Percentiles rank a stretch among this genome's conserved stretches.
phyloP scores from a whole-genome alignment of 1,284 basidiomycete species.

The Moesziomyces sp. region DNA sequence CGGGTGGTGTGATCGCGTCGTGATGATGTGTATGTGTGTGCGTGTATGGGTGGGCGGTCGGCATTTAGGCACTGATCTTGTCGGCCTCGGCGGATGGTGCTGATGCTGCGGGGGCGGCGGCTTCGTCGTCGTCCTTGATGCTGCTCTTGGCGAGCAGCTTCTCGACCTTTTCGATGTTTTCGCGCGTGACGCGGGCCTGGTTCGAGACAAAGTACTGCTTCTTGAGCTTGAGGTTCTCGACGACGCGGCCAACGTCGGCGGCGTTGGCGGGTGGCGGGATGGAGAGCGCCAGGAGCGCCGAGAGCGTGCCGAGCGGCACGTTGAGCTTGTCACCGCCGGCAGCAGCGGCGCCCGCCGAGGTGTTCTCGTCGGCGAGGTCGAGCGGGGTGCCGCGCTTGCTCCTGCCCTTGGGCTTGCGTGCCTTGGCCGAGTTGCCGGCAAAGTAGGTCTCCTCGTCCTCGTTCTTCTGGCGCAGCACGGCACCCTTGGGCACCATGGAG shows the following conservation, averaged over 20 bases:
- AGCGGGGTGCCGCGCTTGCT: constrained; percentile 52
- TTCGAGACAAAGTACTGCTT: constrained; percentile 88
- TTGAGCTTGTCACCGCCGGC: constrained; percentile 72
- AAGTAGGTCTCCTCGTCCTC: constrained; percentile 83
- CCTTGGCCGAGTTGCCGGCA: constrained; percentile 76
- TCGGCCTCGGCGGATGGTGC: constrained; percentile 1
- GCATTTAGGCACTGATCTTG: not conserved
- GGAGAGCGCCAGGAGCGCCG: constrained; percentile 85
- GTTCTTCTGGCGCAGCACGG: constrained; percentile 78
- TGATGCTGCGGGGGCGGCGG: not conserved
- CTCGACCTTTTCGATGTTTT: constrained; percentile 64
- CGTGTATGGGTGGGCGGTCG: no score
- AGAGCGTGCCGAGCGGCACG: constrained; percentile 84
- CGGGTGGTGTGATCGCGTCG: not conserved
- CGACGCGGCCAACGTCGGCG: constrained; percentile 82
- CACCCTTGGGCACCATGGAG: constrained; percentile 73
- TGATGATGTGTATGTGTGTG: not conserved
- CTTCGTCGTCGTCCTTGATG: constrained; percentile 18
- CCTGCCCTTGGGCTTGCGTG: constrained; percentile 73
- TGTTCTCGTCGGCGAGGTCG: constrained; percentile 37
- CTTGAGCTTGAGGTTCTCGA: constrained; percentile 92
- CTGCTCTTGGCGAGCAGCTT: constrained; percentile 53
- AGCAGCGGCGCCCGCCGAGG: constrained; percentile 47
- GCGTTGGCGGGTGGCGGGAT: constrained; percentile 87
- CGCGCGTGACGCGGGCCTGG: constrained; percentile 71